These are phyloP conservation scores for Andrographis paniculata DNA, from an alignment of 305 asterid species.

Conservation along the genomic window DNA sequence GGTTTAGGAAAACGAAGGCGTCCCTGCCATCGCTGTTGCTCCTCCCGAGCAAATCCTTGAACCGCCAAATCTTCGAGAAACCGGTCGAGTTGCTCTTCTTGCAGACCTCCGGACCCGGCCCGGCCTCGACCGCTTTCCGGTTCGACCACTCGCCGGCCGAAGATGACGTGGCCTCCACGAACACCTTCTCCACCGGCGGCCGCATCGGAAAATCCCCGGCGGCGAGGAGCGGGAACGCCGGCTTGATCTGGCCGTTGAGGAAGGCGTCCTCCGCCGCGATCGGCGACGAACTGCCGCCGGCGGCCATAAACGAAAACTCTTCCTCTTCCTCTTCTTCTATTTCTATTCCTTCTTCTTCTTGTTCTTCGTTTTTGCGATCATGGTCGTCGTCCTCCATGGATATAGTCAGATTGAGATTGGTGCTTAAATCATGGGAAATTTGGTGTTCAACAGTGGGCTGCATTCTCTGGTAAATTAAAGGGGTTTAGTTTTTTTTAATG, in stretches of 20 bases:
- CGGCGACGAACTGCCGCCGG: slow-evolving; percentile 40
- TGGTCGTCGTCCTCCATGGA: slow-evolving; percentile 14
- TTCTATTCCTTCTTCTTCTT: slow-evolving; percentile 1
- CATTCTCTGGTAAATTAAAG: too few relatives aligned
- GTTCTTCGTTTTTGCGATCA: slow-evolving; percentile 12
- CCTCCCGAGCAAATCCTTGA: slow-evolving; percentile 31
- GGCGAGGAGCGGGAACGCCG: slow-evolving; percentile 49
- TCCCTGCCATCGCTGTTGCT: slow-evolving; percentile 51
- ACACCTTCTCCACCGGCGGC: slow-evolving; percentile 53
- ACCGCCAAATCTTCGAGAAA: slow-evolving; percentile 45
- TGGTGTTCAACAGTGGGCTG: too few relatives aligned
- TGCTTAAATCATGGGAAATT: too few relatives aligned
- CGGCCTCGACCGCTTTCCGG: slow-evolving; percentile 36
- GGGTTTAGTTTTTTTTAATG: too few relatives aligned
- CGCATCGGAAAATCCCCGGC: slow-evolving; percentile 31
- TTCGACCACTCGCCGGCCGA: slow-evolving; percentile 58
- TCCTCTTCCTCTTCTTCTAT: slow-evolving; percentile 26
- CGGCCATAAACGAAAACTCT: slow-evolving; percentile 53
- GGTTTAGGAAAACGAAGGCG: slow-evolving; percentile 42
- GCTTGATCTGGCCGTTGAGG: slow-evolving; percentile 64
- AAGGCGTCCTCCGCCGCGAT: slow-evolving; percentile 87
- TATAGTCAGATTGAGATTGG: too few relatives aligned
- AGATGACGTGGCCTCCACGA: slow-evolving; percentile 42
- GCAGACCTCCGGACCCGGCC: slow-evolving; percentile 24
- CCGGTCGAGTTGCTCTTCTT: slow-evolving; percentile 62